phyloP scores from a whole-genome alignment of 1,284 basidiomycete genomes.

The Melampsora larici-populina region DNA sequence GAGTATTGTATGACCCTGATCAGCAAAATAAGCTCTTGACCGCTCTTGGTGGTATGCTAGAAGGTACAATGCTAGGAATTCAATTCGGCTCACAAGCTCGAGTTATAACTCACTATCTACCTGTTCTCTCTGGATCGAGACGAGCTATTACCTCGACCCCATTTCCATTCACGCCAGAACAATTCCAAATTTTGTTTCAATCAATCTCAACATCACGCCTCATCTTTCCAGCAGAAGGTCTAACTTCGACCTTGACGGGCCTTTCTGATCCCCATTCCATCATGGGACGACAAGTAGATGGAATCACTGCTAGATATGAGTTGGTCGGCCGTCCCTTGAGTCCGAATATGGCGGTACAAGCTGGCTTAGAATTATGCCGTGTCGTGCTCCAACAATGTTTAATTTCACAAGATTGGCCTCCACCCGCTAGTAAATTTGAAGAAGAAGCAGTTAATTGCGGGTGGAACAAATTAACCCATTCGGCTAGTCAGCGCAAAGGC shows the following conservation, averaged over 20 bases:
- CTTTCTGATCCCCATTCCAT: slow-evolving; percentile 17
- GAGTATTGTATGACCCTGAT: neutral
- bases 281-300: slow-evolving; percentile 28
- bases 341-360: slow-evolving; percentile 24
- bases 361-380: slow-evolving; percentile 28
- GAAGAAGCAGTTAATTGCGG: slow-evolving; percentile 5
- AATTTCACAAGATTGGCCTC: slow-evolving; percentile 7
- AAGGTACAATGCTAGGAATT: neutral
- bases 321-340: slow-evolving; percentile 15
- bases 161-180: slow-evolving; percentile 28
- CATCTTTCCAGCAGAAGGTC: slow-evolving; percentile 8
- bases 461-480: slow-evolving; percentile 12
- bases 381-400: slow-evolving; percentile 35
- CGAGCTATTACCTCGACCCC: slow-evolving; percentile 25
- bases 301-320: slow-evolving; percentile 38
- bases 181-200: slow-evolving; percentile 25
- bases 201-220: slow-evolving; percentile 10
- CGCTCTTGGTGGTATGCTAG: slow-evolving; percentile 21
- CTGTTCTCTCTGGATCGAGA: slow-evolving; percentile 30
- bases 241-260: neutral
- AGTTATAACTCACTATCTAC: slow-evolving; percentile 38
- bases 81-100: slow-evolving; percentile 14
- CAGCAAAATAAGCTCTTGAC: slow-evolving; percentile 20
- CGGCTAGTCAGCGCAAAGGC: slow-evolving; percentile 17
- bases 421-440: slow-evolving; percentile 1